phyloP scores from a whole-genome alignment of 2,329 filamentous ascomycete species.

The Aaosphaeria pasadenensis region DNA sequence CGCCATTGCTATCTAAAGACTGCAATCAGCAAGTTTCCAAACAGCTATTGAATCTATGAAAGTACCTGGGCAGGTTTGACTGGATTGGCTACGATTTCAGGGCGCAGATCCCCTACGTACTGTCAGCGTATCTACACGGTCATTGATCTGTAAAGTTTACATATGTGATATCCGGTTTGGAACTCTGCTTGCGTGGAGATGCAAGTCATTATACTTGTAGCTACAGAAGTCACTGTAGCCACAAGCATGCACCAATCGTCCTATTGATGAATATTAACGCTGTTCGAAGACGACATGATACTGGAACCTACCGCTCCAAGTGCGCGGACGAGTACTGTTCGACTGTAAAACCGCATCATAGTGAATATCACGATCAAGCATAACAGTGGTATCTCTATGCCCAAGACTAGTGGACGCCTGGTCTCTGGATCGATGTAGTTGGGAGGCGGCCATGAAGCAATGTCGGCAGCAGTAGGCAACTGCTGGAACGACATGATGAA shows the following conservation, averaged over 20 bases:
- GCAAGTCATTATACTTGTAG: slow-evolving; percentile 23
- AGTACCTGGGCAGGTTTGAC: slow-evolving; percentile 18
- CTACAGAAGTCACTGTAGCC: slow-evolving; percentile 19
- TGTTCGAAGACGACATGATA: too few relatives aligned
- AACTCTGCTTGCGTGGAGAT: slow-evolving; percentile 20
- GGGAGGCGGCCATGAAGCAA: slow-evolving; percentile 22
- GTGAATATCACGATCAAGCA: slow-evolving; percentile 2
- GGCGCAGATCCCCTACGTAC: slow-evolving; percentile 17
- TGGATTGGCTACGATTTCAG: slow-evolving; percentile 9
- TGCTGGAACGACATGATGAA: slow-evolving; percentile 1
- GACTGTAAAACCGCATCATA: slow-evolving; percentile 13
- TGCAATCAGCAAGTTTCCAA: background rate
- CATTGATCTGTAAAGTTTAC: slow-evolving; percentile 6
- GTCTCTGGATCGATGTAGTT: slow-evolving; percentile 29
- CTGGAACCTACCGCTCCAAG: slow-evolving; percentile 11
- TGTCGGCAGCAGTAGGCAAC: slow-evolving; percentile 21
- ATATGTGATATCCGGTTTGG: slow-evolving; percentile 28
- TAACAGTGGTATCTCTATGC: slow-evolving; percentile 14
- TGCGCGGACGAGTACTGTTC: slow-evolving; percentile 19
- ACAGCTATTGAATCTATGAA: background rate
- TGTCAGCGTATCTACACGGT: background rate
- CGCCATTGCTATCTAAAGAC: slow-evolving; percentile 19
- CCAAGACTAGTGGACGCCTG: slow-evolving; percentile 18
- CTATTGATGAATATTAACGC: background rate
- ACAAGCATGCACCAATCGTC: slow-evolving; percentile 28